These are phyloP conservation scores for Thecaphora frezii DNA, from an alignment of 1,284 basidiomycete species.

Conservation along the genomic window DNA sequence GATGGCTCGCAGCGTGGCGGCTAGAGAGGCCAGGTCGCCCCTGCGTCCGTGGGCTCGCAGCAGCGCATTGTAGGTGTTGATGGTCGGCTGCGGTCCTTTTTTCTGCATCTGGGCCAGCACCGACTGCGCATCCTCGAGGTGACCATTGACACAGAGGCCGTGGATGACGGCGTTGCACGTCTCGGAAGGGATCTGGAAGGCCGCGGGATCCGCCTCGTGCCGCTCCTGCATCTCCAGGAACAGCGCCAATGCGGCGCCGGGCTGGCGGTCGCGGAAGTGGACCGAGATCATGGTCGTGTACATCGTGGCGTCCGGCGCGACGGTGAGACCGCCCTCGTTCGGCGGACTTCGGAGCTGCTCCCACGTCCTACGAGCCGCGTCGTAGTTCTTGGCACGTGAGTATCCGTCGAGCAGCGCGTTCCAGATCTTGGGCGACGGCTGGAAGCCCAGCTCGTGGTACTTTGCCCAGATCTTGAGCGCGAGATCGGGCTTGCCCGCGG, in stretches of 20 bases:
- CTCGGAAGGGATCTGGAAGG: slow-evolving; percentile 22
- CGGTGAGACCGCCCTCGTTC: background rate
- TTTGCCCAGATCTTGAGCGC: slow-evolving; percentile 41
- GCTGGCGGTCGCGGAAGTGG: slow-evolving; percentile 18
- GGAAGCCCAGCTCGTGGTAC: slow-evolving; percentile 10
- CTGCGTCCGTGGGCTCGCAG: slow-evolving; percentile 37
- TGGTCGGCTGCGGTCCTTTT: slow-evolving; percentile 34
- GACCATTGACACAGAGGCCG: slow-evolving; percentile 26
- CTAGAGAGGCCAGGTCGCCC: slow-evolving; percentile 26
- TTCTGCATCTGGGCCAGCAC: slow-evolving; percentile 37
- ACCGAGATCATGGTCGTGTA: slow-evolving; percentile 51
- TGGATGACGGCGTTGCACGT: slow-evolving; percentile 46
- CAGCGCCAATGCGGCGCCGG: slow-evolving; percentile 29
- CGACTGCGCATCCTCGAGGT: slow-evolving; percentile 16
- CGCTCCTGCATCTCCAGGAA: slow-evolving; percentile 23
- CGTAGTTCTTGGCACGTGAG: slow-evolving; percentile 27
- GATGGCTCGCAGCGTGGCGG: slow-evolving; percentile 27
- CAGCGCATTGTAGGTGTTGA: slow-evolving; percentile 48
- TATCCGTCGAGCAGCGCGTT: slow-evolving; percentile 49
- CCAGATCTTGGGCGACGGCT: slow-evolving; percentile 31
- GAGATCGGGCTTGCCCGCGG: slow-evolving; percentile 22
- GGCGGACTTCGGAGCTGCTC: slow-evolving; percentile 10
- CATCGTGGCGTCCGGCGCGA: slow-evolving; percentile 30
- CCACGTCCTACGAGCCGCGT: slow-evolving; percentile 37
- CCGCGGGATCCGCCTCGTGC: slow-evolving; percentile 8